A percentile compares a stretch with the other conserved stretches of the same genome.
phyloP scores from a whole-genome alignment of 1,284 basidiomycete species.

The Stygiomarasmius scandens region DNA sequence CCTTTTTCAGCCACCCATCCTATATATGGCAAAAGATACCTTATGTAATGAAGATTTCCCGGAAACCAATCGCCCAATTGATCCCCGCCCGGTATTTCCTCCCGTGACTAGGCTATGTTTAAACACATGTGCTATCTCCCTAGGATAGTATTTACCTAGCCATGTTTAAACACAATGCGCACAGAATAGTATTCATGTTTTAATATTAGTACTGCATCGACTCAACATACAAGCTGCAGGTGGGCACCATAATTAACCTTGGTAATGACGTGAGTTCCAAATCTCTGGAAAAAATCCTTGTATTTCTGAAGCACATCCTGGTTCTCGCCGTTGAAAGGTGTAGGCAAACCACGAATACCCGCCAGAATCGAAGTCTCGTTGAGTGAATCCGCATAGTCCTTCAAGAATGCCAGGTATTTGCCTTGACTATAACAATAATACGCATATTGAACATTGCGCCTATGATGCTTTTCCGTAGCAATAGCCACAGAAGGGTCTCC shows the following conservation, averaged over 20 bases:
- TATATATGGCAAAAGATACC: too few relatives aligned
- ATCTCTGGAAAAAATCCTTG: constrained; percentile 4
- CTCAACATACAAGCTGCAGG: not conserved
- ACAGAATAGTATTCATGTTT: too few relatives aligned
- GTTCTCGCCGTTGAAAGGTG: not conserved
- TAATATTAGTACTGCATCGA: too few relatives aligned
- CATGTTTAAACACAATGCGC: too few relatives aligned
- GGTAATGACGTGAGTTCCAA: constrained; percentile 1
- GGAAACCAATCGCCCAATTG: too few relatives aligned
- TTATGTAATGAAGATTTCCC: too few relatives aligned
- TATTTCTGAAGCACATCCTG: not conserved
- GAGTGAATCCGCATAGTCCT: not conserved
- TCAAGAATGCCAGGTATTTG: constrained; percentile 3
- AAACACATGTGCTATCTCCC: too few relatives aligned
- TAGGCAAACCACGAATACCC: not conserved
- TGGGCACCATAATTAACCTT: constrained; percentile 3
- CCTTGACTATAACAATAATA: not conserved
- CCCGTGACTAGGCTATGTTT: too few relatives aligned
- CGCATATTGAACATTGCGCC: not conserved
- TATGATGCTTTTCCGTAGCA: constrained; percentile 4
- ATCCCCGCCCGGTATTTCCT: too few relatives aligned
- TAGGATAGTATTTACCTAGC: too few relatives aligned
- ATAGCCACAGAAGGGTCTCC: constrained; percentile 1
- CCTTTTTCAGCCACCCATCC: too few relatives aligned
- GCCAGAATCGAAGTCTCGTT: not conserved